Conservation (phyloP, 2,329 filamentous ascomycete species). For the Sarocladiaceae sp. region DNA sequence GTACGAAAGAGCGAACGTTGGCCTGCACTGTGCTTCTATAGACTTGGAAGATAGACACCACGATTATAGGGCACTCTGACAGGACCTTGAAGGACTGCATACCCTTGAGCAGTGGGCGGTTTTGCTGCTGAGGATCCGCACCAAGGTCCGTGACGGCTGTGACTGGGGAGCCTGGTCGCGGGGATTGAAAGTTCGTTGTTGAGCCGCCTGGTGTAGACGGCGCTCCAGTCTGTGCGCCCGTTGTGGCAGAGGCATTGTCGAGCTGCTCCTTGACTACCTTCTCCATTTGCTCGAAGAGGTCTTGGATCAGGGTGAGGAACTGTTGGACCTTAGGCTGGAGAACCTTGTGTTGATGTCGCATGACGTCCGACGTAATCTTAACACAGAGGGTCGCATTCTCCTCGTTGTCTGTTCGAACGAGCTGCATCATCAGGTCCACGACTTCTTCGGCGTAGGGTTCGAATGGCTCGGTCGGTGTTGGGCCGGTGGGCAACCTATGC, state of each 20-base stretch:
- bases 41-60: constrained; percentile 95
- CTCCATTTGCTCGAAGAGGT: constrained; percentile 94
- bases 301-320: constrained; percentile 86
- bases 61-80: constrained; percentile 96
- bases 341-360: constrained; percentile 83
- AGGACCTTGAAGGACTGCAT: constrained; percentile 99
- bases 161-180: constrained; percentile 82
- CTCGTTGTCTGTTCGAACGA: constrained; percentile 91
- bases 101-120: constrained; percentile 74
- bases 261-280: constrained; percentile 92
- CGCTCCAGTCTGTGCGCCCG: constrained; percentile 44
- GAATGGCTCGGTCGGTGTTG: constrained; percentile 69
- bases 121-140: constrained; percentile 74
- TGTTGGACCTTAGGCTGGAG: constrained; percentile 74
- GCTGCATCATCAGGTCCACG: constrained; percentile 80
- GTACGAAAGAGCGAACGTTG: constrained; percentile 89
- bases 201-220: constrained; percentile 62
- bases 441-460: constrained; percentile 85
- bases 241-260: constrained; percentile 52
- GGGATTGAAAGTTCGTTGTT: constrained; percentile 74
- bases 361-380: constrained; percentile 95
- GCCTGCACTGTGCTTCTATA: constrained; percentile 72
- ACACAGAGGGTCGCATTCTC: constrained; percentile 98
- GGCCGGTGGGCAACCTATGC: constrained; percentile 70
- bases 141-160: constrained; percentile 76